Conservation (phyloP, 805 yeast species). For the Brettanomyces sp. region DNA sequence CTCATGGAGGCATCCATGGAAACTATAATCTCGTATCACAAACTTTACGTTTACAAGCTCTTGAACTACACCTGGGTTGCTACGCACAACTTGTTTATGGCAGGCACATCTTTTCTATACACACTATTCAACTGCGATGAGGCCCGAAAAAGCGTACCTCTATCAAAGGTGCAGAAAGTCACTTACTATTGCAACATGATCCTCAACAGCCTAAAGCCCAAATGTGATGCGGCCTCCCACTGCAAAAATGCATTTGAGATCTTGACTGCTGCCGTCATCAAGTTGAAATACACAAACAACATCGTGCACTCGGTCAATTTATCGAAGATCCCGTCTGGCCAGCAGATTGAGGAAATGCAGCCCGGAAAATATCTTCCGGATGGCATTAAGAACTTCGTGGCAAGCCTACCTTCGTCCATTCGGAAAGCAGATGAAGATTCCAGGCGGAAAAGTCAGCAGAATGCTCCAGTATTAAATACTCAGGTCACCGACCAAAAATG, state of each 20-base stretch:
- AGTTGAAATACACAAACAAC: slow-evolving; percentile 38
- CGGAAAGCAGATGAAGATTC: not conserved
- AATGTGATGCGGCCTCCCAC: slow-evolving; percentile 70
- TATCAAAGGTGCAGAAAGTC: slow-evolving; percentile 41
- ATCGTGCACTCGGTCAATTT: slow-evolving; percentile 17
- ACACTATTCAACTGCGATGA: slow-evolving; percentile 63
- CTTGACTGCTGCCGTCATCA: slow-evolving; percentile 60
- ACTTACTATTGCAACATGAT: slow-evolving; percentile 45
- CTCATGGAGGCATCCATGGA: slow-evolving; percentile 59
- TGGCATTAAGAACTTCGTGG: slow-evolving; percentile 30
- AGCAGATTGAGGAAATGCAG: slow-evolving; percentile 20
- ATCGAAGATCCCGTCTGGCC: slow-evolving; percentile 20
- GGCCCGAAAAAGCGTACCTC: slow-evolving; percentile 34
- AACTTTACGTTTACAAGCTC: slow-evolving; percentile 43
- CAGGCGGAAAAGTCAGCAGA: not conserved
- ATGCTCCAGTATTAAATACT: not conserved
- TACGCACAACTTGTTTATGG: slow-evolving; percentile 80
- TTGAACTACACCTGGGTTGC: slow-evolving; percentile 91
- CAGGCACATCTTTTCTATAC: slow-evolving; percentile 77
- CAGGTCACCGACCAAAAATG: too few species aligned
- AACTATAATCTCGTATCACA: slow-evolving; percentile 53
- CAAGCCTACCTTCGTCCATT: slow-evolving; percentile 19
- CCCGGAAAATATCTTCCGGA: slow-evolving; percentile 29
- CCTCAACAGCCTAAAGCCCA: slow-evolving; percentile 49
- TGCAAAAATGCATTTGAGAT: slow-evolving; percentile 68